phyloP scores from a whole-genome alignment of 2,329 filamentous ascomycete genomes.

The Colletotrichum camelliae region DNA sequence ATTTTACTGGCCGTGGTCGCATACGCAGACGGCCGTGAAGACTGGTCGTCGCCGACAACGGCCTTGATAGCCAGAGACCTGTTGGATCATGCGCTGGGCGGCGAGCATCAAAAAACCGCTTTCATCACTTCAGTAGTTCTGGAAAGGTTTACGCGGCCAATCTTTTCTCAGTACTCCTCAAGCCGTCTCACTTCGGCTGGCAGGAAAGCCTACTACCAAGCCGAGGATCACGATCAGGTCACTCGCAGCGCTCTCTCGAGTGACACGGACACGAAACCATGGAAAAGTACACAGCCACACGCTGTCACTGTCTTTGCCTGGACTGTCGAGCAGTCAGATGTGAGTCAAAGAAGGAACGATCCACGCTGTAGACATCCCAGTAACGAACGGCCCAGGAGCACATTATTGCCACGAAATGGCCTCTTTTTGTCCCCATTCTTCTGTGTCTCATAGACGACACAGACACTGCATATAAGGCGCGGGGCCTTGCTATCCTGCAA shows the following conservation, averaged over 20 bases:
- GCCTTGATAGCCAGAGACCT: constrained; percentile 35
- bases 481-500: constrained; percentile 60
- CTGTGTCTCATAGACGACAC: constrained; percentile 72
- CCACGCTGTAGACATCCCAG: background rate
- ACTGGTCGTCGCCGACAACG: constrained; percentile 43
- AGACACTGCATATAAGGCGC: constrained; percentile 54
- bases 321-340: constrained; percentile 58
- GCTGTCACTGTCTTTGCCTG: constrained; percentile 57
- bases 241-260: background rate
- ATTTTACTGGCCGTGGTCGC: constrained; percentile 36
- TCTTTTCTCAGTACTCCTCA: constrained; percentile 66
- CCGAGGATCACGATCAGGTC: constrained; percentile 27
- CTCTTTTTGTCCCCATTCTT: constrained; percentile 71
- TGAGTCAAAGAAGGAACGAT: constrained; percentile 34
- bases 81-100: constrained; percentile 31
- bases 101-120: constrained; percentile 5
- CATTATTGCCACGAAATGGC: constrained; percentile 65
- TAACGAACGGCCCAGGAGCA: constrained; percentile 34
- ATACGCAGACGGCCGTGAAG: constrained; percentile 33
- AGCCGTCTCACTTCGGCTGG: constrained; percentile 61
- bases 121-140: constrained; percentile 65
- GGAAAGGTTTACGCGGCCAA: constrained; percentile 66
- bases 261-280: constrained; percentile 53
- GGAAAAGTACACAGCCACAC: constrained; percentile 51
- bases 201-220: constrained; percentile 54